These are phyloP conservation scores for Trifolium pratense DNA, from an alignment of 306 rosid genomes.

Conservation along the genomic window DNA sequence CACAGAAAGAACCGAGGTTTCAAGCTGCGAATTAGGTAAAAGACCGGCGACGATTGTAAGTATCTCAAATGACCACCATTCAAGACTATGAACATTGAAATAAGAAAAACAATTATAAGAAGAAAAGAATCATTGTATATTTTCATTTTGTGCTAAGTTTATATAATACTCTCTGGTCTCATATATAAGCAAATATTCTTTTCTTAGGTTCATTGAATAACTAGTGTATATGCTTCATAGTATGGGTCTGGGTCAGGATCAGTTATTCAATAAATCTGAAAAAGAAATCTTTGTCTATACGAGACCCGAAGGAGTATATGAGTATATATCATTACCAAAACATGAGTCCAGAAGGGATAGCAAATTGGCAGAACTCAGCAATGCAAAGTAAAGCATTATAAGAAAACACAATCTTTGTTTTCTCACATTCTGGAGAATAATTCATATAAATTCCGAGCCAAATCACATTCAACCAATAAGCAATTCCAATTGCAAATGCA, in stretches of 20 bases:
- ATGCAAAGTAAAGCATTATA: constrained; percentile 43
- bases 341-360: constrained; percentile 55
- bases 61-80: constrained; percentile 77
- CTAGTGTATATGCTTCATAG: too few relatives aligned
- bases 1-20: constrained; percentile 67
- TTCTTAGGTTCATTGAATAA: too few relatives aligned
- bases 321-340: too few relatives aligned
- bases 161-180: too few relatives aligned
- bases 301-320: too few relatives aligned
- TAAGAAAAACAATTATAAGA: not conserved
- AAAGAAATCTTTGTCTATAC: too few relatives aligned
- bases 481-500: constrained; percentile 60
- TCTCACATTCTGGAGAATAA: constrained; percentile 60
- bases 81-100: constrained; percentile 51
- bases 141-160: too few relatives aligned
- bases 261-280: too few relatives aligned
- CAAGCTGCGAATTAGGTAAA: constrained; percentile 60
- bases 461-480: constrained; percentile 68
- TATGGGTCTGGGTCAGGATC: too few relatives aligned
- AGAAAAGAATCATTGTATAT: not conserved
- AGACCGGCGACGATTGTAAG: constrained; percentile 63
- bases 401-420: constrained; percentile 51
- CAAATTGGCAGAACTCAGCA: constrained; percentile 47
- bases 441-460: constrained; percentile 53
- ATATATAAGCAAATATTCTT: too few relatives aligned